These are phyloP conservation scores for Phialophora tarda DNA, from an alignment of 2,329 filamentous ascomycete genomes.

Conservation along the genomic window DNA sequence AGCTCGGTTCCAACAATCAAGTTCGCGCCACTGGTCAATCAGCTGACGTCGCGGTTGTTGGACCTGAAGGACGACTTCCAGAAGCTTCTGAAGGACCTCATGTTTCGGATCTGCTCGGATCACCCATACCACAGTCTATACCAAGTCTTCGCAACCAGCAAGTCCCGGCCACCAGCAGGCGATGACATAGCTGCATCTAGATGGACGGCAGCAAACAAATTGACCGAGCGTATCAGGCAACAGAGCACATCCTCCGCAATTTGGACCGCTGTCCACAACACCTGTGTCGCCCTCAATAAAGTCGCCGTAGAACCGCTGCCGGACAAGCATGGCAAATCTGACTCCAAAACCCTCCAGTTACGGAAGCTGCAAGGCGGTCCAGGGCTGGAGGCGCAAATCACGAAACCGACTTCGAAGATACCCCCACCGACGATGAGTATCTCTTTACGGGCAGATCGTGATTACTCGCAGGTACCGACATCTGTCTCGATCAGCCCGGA, in stretches of 20 bases:
- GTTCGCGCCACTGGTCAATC: constrained; percentile 91
- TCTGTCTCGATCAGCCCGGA: constrained; percentile 73
- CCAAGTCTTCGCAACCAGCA: constrained; percentile 85
- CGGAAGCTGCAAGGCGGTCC: constrained; percentile 68
- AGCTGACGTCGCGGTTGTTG: constrained; percentile 89
- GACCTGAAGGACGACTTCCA: constrained; percentile 75
- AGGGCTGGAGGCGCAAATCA: constrained; percentile 66
- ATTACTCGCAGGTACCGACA: constrained; percentile 79
- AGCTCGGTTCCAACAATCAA: constrained; percentile 82
- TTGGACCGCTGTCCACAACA: constrained; percentile 75
- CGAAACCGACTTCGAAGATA: constrained; percentile 65
- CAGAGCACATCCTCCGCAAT: constrained; percentile 60
- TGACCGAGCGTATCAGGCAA: constrained; percentile 66
- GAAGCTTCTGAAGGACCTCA: constrained; percentile 70
- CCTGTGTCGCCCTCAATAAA: constrained; percentile 68
- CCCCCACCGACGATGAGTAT: constrained; percentile 91
- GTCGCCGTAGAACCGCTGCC: constrained; percentile 57
- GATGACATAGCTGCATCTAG: constrained; percentile 78
- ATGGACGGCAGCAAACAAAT: constrained; percentile 71
- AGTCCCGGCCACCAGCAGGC: constrained; percentile 64
- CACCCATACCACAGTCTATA: constrained; percentile 98
- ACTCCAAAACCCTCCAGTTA: constrained; percentile 63
- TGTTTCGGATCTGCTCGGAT: constrained; percentile 83
- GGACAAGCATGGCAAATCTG: constrained; percentile 68
- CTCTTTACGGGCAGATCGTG: constrained; percentile 70